Base-by-base conservation (phyloP, 176 grass and related monocot species). In the Zizania latifolia region DNA sequence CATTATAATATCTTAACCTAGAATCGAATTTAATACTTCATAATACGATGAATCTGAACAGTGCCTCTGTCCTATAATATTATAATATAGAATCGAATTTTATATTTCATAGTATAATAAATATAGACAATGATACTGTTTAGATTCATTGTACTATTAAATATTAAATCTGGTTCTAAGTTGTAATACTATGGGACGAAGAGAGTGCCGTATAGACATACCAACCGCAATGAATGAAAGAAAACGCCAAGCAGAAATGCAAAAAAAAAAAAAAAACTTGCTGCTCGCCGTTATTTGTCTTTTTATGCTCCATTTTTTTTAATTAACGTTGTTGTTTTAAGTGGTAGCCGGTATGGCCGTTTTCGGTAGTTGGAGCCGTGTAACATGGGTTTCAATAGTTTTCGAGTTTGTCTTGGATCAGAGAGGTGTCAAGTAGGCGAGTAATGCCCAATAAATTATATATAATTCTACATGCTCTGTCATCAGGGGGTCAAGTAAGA, bases 281-380 rank as follows among this genome's bases (percentile, higher is more conserved):
- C 1, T 54, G 4, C 1, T 54, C 10, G 51, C 5, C 8, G 16
- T 64, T 21, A 19, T 54, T 33, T 82, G 36, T 64, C 54, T 32
- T 26, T 40, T 26, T 6, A 7, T 39, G 1, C 41, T 70, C 51
- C 11, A 14, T 29, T 53, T 53, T 50, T 61, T 50, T 68, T 29
- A 21, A 70, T 53, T 24, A 50, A 37, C 4, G 37, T 8, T 68
- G 24, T 13, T 61, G 54, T 51, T 62, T 77, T 38, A 53, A 70
- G 61, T 62, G 45, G 1, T 17, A 56, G 64, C 55, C 33, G 59
- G 65, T 62, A 71, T 11, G 33, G 33, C 65, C 26, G 65, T 39
- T 86, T 48, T 28, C 28, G 71, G 68, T 75, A 14, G 73, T 73
- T 78, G 66, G 68, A 59, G 53, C 3, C 80, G 19, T 40, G 22